Conservation (phyloP, 108 stramenopile genomes). For the Hondaea fermentalgiana region DNA sequence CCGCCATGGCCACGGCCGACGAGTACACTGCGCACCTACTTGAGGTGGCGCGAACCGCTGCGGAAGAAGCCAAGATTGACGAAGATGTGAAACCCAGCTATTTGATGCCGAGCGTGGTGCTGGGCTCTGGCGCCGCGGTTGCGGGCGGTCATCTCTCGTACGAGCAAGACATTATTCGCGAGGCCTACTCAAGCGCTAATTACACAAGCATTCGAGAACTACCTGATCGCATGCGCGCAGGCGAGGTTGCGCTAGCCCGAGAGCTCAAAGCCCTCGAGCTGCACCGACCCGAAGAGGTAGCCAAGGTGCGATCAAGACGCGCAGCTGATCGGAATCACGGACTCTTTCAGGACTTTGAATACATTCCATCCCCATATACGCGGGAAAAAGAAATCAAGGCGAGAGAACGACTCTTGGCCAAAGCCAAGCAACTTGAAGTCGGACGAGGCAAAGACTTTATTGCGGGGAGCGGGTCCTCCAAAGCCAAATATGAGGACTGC, state of each 20-base stretch:
- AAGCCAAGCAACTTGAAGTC: background rate
- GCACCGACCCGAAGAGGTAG: background rate
- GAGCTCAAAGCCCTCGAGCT: background rate
- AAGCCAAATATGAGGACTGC: background rate
- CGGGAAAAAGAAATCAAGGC: background rate
- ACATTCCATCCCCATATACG: background rate
- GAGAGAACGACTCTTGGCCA: background rate
- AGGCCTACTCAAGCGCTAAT: background rate
- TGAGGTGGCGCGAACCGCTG: background rate
- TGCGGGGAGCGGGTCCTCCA: background rate
- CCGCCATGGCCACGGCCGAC: background rate
- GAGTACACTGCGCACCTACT: background rate
- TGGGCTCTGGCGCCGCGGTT: background rate
- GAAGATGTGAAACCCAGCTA: background rate
- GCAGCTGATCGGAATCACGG: background rate
- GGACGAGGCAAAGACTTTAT: background rate
- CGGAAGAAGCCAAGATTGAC: background rate
- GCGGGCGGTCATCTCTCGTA: background rate
- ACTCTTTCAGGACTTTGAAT: background rate
- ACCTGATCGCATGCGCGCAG: background rate
- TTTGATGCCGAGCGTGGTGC: background rate
- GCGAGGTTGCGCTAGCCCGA: background rate
- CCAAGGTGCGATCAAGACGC: background rate
- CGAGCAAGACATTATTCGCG: slow-evolving; percentile 16
- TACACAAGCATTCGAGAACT: background rate